Percentiles rank a stretch among this genome's conserved stretches.
These are phyloP conservation scores for Suillus variegatus DNA, from an alignment of 768 basidiomycete species.

Conservation along the genomic window DNA sequence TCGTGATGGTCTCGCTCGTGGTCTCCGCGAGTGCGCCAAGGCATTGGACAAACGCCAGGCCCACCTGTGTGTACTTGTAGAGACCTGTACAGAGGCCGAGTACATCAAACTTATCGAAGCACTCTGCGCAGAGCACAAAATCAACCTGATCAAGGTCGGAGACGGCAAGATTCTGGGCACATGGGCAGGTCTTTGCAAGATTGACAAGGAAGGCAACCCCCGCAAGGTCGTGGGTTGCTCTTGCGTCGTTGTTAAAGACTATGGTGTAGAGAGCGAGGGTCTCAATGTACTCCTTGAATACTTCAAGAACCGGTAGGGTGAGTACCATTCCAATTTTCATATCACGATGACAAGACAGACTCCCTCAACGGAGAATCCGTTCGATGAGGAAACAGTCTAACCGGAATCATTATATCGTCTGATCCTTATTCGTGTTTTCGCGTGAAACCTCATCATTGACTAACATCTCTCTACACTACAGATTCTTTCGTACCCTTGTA, in stretches of 20 bases:
- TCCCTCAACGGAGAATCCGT: constrained; percentile 84
- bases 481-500: not conserved
- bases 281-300: constrained; percentile 92
- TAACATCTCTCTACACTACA: not conserved
- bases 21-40: constrained; percentile 97
- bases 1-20: constrained; percentile 97
- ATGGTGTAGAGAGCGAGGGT: constrained; percentile 93
- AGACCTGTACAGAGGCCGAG: constrained; percentile 98
- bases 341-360: constrained; percentile 83
- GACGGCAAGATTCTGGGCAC: constrained; percentile 97
- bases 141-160: constrained; percentile 98
- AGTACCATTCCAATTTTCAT: constrained; percentile 20
- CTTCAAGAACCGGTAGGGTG: constrained; percentile 89
- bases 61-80: constrained; percentile 97
- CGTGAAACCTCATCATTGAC: constrained; percentile 7
- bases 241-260: constrained; percentile 98
- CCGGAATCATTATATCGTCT: constrained; percentile 87
- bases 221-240: constrained; percentile 93
- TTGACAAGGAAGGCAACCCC: constrained; percentile 98
- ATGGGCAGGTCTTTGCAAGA: constrained; percentile 99
- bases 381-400: constrained; percentile 77
- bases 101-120: constrained; percentile 99
- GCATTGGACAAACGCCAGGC: constrained; percentile 98
- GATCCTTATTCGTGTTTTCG: constrained; percentile 37
- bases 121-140: constrained; percentile 98